Conservation (phyloP, 129 eudicot species). For the Flaveria sonorensis region DNA sequence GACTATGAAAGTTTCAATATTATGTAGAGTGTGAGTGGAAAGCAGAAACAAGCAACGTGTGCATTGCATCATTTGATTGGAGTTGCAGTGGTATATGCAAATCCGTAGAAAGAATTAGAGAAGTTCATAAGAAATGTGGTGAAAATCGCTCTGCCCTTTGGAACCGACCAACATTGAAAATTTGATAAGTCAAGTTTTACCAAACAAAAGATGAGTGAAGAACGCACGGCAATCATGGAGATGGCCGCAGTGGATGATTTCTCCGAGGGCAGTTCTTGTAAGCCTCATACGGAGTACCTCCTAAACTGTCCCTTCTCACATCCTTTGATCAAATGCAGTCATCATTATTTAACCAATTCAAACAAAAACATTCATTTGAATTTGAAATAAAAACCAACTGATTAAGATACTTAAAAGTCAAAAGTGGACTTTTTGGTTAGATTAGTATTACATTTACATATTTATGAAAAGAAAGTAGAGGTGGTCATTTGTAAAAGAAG, state of each 20-base stretch:
- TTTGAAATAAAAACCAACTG: neutral
- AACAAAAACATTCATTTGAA: slow-evolving; percentile 5
- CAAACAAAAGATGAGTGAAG: neutral
- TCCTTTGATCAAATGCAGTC: slow-evolving; percentile 1
- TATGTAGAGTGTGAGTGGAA: slow-evolving; percentile 56
- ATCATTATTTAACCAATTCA: neutral
- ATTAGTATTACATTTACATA: slow-evolving; percentile 10
- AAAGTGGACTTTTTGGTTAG: neutral
- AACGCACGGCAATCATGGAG: slow-evolving; percentile 1
- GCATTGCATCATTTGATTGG: slow-evolving; percentile 79
- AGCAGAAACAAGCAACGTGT: slow-evolving; percentile 54
- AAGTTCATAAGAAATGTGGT: slow-evolving; percentile 62
- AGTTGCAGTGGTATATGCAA: slow-evolving; percentile 74
- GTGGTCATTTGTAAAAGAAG: neutral
- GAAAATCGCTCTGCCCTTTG: slow-evolving; percentile 47
- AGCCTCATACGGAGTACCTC: neutral
- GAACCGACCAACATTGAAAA: slow-evolving; percentile 44
- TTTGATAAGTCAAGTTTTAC: neutral
- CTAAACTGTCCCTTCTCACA: neutral
- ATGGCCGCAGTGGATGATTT: neutral
- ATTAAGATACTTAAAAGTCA: neutral
- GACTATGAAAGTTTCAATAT: slow-evolving; percentile 2
- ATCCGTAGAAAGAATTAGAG: slow-evolving; percentile 68
- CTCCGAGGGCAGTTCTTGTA: slow-evolving; percentile 3
- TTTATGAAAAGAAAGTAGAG: neutral